Conservation (phyloP, 2,329 filamentous ascomycete species). For the Dactylellina parvicollis region DNA sequence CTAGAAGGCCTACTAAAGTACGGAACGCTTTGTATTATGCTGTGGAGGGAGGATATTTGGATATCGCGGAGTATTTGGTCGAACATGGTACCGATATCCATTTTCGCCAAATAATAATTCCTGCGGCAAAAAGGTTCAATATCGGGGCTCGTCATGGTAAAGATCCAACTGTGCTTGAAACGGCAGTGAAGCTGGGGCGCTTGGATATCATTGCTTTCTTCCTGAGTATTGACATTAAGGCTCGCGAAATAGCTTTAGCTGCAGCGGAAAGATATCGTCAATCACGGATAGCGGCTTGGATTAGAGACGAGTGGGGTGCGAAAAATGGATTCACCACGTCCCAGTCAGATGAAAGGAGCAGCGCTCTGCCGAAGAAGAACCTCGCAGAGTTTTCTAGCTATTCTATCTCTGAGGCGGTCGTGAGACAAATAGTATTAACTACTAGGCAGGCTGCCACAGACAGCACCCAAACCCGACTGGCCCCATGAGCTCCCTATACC, state of each 20-base stretch:
- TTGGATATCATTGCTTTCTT: slow-evolving; percentile 11
- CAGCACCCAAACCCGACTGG: too few relatives aligned
- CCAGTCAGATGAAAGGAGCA: too few relatives aligned
- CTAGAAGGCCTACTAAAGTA: not conserved
- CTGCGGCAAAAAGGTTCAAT: not conserved
- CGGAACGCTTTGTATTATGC: slow-evolving; percentile 7
- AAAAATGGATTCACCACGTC: too few relatives aligned
- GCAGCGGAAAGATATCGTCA: not conserved
- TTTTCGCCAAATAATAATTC: not conserved
- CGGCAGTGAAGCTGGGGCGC: not conserved
- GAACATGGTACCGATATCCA: slow-evolving; percentile 1
- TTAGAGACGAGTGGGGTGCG: too few relatives aligned
- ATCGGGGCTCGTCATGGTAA: not conserved
- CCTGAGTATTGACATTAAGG: slow-evolving; percentile 10
- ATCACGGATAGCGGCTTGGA: not conserved
- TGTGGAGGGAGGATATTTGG: slow-evolving; percentile 1
- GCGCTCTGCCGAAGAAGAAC: too few relatives aligned
- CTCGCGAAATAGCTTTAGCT: not conserved
- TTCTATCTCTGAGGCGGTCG: too few relatives aligned
- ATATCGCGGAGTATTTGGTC: slow-evolving; percentile 16
- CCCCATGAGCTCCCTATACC: too few relatives aligned
- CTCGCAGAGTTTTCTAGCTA: too few relatives aligned
- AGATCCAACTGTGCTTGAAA: not conserved
- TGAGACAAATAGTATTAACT: too few relatives aligned
- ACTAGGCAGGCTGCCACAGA: too few relatives aligned